These are phyloP conservation scores for Boletus sp. DNA, from an alignment of 1,284 basidiomycete species.

Conservation along the genomic window DNA sequence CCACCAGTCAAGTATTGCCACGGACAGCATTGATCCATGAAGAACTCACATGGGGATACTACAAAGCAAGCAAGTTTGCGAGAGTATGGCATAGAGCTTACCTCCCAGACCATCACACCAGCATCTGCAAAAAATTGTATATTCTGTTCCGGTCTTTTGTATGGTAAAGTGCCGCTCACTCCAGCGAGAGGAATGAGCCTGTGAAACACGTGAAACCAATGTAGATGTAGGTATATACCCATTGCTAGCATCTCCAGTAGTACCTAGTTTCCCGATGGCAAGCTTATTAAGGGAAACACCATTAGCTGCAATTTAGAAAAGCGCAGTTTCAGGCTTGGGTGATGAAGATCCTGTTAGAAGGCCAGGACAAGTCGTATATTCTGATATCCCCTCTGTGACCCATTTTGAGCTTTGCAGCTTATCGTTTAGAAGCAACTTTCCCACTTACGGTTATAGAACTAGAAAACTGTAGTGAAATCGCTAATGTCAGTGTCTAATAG, in stretches of 20 bases:
- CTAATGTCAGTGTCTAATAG: slow-evolving; percentile 1
- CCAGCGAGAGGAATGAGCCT: slow-evolving; percentile 12
- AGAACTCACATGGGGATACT: slow-evolving; percentile 3
- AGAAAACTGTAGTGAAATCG: not conserved
- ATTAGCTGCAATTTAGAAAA: slow-evolving; percentile 66
- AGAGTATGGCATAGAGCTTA: not conserved
- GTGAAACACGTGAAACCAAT: slow-evolving; percentile 11
- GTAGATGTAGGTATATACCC: slow-evolving; percentile 46
- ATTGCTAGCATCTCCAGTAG: slow-evolving; percentile 53
- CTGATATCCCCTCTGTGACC: slow-evolving; percentile 45
- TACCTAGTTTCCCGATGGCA: slow-evolving; percentile 67
- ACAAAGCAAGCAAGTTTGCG: not conserved
- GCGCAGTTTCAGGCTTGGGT: slow-evolving; percentile 45
- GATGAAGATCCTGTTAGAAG: slow-evolving; percentile 48
- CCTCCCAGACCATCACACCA: slow-evolving; percentile 8
- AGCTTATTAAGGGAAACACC: slow-evolving; percentile 58
- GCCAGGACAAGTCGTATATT: slow-evolving; percentile 50
- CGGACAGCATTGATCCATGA: not conserved
- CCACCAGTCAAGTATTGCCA: slow-evolving; percentile 2
- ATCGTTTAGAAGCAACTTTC: too few species aligned
- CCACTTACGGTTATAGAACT: slow-evolving; percentile 66
- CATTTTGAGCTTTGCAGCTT: not conserved
- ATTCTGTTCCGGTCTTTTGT: not conserved
- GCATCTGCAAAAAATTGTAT: not conserved
- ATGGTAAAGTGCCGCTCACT: slow-evolving; percentile 2